phyloP scores from a whole-genome alignment of 352 stramenopile genomes.

The Blastocystis sp. region DNA sequence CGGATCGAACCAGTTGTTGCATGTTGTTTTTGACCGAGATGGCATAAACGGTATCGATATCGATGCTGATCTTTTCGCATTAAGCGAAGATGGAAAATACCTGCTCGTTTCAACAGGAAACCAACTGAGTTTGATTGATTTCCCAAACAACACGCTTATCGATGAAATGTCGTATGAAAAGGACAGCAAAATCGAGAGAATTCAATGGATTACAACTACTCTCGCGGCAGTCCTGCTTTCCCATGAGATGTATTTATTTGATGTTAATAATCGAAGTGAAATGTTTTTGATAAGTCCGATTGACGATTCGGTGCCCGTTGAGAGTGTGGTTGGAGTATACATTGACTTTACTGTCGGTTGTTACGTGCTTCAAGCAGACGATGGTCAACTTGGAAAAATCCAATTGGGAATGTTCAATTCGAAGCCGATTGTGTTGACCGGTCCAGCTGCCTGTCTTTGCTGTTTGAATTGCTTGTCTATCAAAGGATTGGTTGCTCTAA shows the following conservation, averaged over 20 bases:
- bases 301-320: not conserved
- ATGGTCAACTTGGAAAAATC: not conserved
- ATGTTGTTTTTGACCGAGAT: not conserved
- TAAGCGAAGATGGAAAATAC: not conserved
- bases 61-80: not conserved
- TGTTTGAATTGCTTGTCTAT: not conserved
- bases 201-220: not conserved
- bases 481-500: not conserved
- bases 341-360: not conserved
- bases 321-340: not conserved
- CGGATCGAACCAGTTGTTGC: not conserved
- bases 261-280: not conserved
- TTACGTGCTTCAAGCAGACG: constrained; percentile 15
- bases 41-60: not conserved
- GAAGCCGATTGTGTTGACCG: not conserved
- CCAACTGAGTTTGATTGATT: not conserved
- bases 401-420: not conserved
- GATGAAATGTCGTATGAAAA: not conserved
- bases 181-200: not conserved
- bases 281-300: not conserved
- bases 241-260: not conserved
- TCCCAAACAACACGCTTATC: not conserved
- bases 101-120: not conserved
- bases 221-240: not conserved
- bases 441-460: constrained; percentile 16